phyloP scores from a whole-genome alignment of 129 eudicot genomes.

The Saposhnikovia divaricata region DNA sequence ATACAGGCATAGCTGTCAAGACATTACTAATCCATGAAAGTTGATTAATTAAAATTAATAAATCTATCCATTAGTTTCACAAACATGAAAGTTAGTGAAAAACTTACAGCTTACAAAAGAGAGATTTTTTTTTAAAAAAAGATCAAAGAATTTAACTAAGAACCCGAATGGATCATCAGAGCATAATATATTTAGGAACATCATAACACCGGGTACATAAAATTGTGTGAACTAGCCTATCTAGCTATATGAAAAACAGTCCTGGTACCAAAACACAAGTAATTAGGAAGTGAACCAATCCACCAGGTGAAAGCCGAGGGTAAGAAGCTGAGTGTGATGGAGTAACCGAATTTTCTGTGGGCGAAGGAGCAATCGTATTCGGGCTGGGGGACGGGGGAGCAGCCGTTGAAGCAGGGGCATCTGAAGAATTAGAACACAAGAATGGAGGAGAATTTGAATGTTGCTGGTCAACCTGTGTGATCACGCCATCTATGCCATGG shows the following conservation, averaged over 20 bases:
- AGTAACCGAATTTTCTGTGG: neutral
- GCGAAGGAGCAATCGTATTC: neutral
- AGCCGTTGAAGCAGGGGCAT: neutral
- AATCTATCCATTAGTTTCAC: too few species aligned
- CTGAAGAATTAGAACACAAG: neutral
- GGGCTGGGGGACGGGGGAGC: neutral
- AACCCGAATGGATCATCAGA: neutral
- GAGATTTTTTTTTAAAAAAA: too few species aligned
- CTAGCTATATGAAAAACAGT: neutral
- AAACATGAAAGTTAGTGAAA: too few species aligned
- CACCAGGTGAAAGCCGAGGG: neutral
- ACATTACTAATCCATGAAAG: too few species aligned
- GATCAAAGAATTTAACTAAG: neutral
- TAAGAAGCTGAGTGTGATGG: neutral
- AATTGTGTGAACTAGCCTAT: neutral
- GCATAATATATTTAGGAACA: neutral
- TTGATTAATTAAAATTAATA: too few species aligned
- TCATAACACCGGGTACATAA: neutral
- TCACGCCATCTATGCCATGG: conserved; percentile 65
- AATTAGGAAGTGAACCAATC: neutral
- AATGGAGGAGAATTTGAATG: neutral
- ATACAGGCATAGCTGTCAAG: too few species aligned
- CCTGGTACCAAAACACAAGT: neutral
- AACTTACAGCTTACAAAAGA: too few species aligned
- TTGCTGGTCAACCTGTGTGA: conserved; percentile 12